These are phyloP conservation scores for Melampsora americana DNA, from an alignment of 1,284 basidiomycete genomes.

Conservation along the genomic window DNA sequence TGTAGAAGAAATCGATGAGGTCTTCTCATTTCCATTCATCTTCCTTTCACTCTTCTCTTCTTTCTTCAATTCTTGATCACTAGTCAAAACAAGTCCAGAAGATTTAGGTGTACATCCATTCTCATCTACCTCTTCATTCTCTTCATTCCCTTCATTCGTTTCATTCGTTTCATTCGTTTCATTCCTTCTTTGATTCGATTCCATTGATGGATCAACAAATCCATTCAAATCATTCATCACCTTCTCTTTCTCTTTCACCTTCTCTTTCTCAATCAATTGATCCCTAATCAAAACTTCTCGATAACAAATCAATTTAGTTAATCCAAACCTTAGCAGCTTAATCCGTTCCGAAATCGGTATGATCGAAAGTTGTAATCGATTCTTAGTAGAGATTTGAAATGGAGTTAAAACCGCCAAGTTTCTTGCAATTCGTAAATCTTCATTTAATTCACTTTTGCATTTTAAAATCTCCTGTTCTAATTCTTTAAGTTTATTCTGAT, in stretches of 20 bases:
- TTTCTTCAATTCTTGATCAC: no score
- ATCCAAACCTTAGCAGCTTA: constrained; percentile 51
- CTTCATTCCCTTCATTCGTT: no score
- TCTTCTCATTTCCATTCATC: no score
- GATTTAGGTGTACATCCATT: background rate
- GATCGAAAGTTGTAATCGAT: constrained; percentile 66
- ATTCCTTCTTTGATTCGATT: no score
- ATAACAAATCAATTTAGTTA: constrained; percentile 39
- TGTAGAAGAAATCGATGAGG: no score
- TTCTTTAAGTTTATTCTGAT: constrained; percentile 61
- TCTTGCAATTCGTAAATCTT: constrained; percentile 68
- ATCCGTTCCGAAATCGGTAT: constrained; percentile 67
- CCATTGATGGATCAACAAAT: no score
- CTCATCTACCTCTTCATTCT: background rate
- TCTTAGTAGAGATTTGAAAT: constrained; percentile 76
- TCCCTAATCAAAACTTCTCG: constrained; percentile 36
- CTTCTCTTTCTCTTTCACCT: no score
- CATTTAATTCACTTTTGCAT: constrained; percentile 66
- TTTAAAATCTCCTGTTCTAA: constrained; percentile 64
- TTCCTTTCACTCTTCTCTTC: no score
- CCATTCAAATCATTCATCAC: no score
- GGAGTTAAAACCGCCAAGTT: constrained; percentile 83
- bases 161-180: no score
- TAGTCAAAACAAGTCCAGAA: no score
- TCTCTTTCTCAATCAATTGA: no score